These are phyloP conservation scores for Magnaporthales sp. DNA, from an alignment of 2,329 filamentous ascomycete species.

Conservation along the genomic window DNA sequence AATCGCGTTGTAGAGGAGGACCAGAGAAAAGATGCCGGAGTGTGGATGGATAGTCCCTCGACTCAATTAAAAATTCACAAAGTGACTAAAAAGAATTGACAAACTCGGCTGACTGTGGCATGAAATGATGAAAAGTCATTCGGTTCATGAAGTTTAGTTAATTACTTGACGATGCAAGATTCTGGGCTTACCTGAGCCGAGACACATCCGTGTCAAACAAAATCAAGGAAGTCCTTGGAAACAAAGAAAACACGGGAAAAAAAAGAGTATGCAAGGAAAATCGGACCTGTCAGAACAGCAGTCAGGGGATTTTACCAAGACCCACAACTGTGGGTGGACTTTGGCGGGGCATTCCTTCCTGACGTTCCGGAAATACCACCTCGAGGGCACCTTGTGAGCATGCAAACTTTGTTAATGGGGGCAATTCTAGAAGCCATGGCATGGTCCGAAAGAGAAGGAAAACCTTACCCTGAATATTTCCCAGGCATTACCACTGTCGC, in stretches of 20 bases:
- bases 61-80: neutral
- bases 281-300: neutral
- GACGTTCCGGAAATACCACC: neutral
- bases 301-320: neutral
- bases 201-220: neutral
- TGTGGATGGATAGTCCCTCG: neutral
- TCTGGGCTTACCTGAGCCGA: neutral
- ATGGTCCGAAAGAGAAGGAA: neutral
- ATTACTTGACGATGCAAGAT: neutral
- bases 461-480: neutral
- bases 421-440: neutral
- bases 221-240: neutral
- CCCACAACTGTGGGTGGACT: neutral
- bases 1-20: neutral
- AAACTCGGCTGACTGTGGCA: neutral
- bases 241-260: neutral
- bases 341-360: neutral
- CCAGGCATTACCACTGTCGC: too few species aligned
- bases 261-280: neutral
- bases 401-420: neutral
- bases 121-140: neutral
- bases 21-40: neutral
- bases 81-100: neutral
- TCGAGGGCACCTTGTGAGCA: neutral
- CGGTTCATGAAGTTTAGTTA: too few species aligned